Conservation (phyloP, 2,329 filamentous ascomycete species). For the Uncinocarpus reesii region DNA sequence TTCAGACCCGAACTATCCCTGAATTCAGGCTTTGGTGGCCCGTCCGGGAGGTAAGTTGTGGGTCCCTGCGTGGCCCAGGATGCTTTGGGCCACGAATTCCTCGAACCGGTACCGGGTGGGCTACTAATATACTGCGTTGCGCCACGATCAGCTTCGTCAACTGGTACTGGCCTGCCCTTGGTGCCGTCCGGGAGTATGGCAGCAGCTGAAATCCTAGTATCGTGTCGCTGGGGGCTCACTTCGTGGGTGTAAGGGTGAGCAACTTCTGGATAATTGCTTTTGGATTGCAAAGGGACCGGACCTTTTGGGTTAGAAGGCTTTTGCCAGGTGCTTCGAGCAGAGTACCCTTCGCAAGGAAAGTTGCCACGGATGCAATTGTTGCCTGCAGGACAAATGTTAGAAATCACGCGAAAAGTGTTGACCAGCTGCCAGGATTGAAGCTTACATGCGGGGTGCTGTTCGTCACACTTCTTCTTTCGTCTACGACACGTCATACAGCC, state of each 20-base stretch:
- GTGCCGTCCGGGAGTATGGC: constrained; percentile 34
- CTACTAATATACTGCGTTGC: constrained; percentile 33
- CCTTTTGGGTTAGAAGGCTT: constrained; percentile 62
- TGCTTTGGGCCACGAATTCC: constrained; percentile 34
- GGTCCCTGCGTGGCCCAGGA: constrained; percentile 31
- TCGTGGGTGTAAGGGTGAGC: constrained; percentile 31
- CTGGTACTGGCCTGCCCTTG: constrained; percentile 38
- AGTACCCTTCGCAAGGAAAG: constrained; percentile 86
- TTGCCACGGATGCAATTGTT: constrained; percentile 84
- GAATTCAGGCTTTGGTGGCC: constrained; percentile 31
- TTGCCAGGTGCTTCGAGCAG: constrained; percentile 64
- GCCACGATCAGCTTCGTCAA: constrained; percentile 37
- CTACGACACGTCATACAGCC: constrained; percentile 85
- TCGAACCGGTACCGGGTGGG: constrained; percentile 28
- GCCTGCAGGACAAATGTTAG: constrained; percentile 40
- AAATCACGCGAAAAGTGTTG: constrained; percentile 10
- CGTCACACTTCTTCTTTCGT: constrained; percentile 97
- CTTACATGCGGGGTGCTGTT: constrained; percentile 84
- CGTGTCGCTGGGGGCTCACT: constrained; percentile 28
- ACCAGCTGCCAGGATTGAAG: constrained; percentile 12
- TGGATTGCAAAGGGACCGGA: constrained; percentile 70
- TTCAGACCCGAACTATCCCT: constrained; percentile 33
- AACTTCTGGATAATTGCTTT: constrained; percentile 50
- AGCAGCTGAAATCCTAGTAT: constrained; percentile 28
- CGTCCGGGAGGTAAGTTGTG: constrained; percentile 30